phyloP scores from a whole-genome alignment of 2,329 filamentous ascomycete species.

The Ophiostoma quercus region DNA sequence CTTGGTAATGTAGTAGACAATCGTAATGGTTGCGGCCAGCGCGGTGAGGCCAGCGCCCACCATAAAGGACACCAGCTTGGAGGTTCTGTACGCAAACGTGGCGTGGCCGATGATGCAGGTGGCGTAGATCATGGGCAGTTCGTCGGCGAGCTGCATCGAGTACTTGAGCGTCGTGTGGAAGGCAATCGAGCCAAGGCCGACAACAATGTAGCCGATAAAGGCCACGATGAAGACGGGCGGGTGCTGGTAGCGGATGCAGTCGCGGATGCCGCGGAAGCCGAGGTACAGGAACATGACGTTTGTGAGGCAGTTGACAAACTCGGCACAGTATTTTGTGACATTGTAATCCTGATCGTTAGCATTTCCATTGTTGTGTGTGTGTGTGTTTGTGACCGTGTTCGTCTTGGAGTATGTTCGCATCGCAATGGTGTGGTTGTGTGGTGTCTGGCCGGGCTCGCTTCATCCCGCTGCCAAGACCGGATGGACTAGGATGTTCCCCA shows the following conservation, averaged over 20 bases:
- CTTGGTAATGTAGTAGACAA: slow-evolving; percentile 68
- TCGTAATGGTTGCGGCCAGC: slow-evolving; percentile 64
- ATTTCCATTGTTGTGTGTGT: not conserved
- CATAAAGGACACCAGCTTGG: slow-evolving; percentile 38
- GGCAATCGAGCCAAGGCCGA: slow-evolving; percentile 52
- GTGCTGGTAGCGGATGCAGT: slow-evolving; percentile 67
- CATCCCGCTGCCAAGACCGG: slow-evolving; percentile 2
- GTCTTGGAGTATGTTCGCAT: not conserved
- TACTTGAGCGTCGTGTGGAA: slow-evolving; percentile 55
- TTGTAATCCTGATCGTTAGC: slow-evolving; percentile 33
- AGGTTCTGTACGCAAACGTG: slow-evolving; percentile 66
- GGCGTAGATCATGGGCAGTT: slow-evolving; percentile 57
- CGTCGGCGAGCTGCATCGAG: slow-evolving; percentile 56
- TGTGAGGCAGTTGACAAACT: slow-evolving; percentile 59
- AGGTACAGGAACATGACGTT: slow-evolving; percentile 78
- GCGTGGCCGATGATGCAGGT: slow-evolving; percentile 56
- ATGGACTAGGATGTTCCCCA: not conserved
- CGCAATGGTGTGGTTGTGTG: not conserved
- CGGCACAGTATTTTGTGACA: slow-evolving; percentile 37
- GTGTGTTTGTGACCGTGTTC: not conserved
- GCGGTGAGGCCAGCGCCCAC: slow-evolving; percentile 54
- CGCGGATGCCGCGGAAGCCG: slow-evolving; percentile 67
- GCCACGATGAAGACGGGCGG: slow-evolving; percentile 68
- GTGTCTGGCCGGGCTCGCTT: not conserved
- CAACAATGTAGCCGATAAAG: slow-evolving; percentile 49